Conservation (phyloP, 805 yeast species). For the Nakazawaea ishiwadae region DNA sequence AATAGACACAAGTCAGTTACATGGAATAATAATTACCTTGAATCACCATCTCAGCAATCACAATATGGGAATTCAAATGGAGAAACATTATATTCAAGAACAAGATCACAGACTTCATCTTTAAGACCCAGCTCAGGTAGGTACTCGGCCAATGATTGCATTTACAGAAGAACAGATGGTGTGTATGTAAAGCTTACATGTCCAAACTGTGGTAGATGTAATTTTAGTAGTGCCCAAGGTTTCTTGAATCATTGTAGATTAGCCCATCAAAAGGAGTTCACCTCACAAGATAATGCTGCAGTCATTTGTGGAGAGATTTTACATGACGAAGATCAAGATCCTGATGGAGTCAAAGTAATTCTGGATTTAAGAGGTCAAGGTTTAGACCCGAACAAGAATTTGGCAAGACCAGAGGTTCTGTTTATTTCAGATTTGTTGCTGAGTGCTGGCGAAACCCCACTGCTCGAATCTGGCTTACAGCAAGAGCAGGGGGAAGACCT, state of each 20-base stretch:
- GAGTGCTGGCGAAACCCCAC: too few relatives aligned
- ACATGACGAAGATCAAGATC: constrained; percentile 52
- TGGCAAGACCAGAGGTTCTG: constrained; percentile 32
- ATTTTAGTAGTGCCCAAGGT: constrained; percentile 77
- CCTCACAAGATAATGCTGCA: constrained; percentile 74
- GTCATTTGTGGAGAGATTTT: constrained; percentile 56
- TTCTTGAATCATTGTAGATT: constrained; percentile 72
- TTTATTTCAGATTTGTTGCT: constrained; percentile 16
- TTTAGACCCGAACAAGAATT: constrained; percentile 37
- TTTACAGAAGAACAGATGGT: constrained; percentile 68
- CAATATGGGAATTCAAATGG: too few relatives aligned
- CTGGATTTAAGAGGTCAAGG: constrained; percentile 29
- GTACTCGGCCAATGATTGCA: constrained; percentile 38
- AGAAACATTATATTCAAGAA: constrained; percentile 32
- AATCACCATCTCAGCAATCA: neutral
- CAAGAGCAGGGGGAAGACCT: too few relatives aligned
- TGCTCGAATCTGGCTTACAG: too few relatives aligned
- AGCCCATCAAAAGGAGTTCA: constrained; percentile 66
- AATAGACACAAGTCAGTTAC: constrained; percentile 14
- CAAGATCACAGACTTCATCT: constrained; percentile 44
- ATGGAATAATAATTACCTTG: constrained; percentile 11
- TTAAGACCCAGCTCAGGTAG: constrained; percentile 46
- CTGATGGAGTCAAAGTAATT: constrained; percentile 39
- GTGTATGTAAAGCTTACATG: constrained; percentile 65
- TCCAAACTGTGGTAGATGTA: constrained; percentile 59